Evolutionary conservation across 192 early-diverging fungal genomes (phyloP), one percentile per base, ranked within the genome.

Genomic region (Funneliformis geosporum): DNA sequence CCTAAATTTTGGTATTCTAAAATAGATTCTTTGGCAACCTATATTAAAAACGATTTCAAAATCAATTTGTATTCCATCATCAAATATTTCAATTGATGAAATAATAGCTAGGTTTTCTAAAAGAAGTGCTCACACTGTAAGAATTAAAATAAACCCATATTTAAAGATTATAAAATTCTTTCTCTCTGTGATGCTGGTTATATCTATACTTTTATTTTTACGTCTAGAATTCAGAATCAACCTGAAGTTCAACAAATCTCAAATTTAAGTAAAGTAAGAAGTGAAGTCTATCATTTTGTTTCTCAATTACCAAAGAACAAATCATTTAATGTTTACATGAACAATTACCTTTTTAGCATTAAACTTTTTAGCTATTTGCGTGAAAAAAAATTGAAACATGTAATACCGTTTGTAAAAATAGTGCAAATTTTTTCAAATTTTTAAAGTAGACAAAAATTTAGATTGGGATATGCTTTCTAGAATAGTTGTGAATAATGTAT

Each of bases 91-190:
- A 0, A 42, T 81, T 12, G 73, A 84, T 46, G 74, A 84, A 47
- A 84, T 84, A 81, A 80, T 74, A 21, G 73, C 77, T 2, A 0
- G 70, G 16, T 84, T 80, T 60, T 80, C 79, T 9, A 76, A 79
- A 0, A 18, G 75, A 55, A 80, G 80, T 73, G 61, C 27, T 16
- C 61, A 84, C 27, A 82, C 83, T 23, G 65, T 82, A 8, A 55
- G 67, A 21, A 84, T 80, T 40, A 84, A 84, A 80, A 80, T 28
- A 84, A 84, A n/a, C 75, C 84, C 0, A 84, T 64, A 0, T 79
- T 79, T 0, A 79, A 82, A 44, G 81, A 79, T 2, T 84, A 78
- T 50, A 82, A 84, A 66, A 75, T 84, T 33, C 61, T 82, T 38
- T 79, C 84, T 12, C 79, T 84, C 11, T 84, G 79, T 65, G 79